Conservation (phyloP, 352 stramenopile genomes). For the Phytophthora aleatoria region DNA sequence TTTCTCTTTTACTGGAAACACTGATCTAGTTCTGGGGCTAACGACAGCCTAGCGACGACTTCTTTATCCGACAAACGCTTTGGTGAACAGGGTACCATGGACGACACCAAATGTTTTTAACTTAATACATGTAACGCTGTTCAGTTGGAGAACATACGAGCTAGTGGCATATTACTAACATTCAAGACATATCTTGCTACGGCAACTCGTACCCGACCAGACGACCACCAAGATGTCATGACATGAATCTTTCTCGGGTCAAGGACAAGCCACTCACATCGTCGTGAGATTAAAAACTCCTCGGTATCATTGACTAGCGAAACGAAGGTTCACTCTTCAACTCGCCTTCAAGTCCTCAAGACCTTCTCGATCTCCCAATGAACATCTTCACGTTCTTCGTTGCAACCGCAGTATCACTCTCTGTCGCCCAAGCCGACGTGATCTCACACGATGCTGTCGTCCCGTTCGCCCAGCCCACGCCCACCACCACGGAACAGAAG, state of each 20-base stretch:
- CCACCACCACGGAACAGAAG: slow-evolving; percentile 10
- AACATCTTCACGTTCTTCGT: slow-evolving; percentile 23
- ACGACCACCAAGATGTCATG: slow-evolving; percentile 1
- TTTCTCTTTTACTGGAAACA: too few relatives aligned
- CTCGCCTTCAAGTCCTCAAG: slow-evolving; percentile 12
- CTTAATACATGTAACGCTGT: too few relatives aligned
- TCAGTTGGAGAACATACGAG: background rate
- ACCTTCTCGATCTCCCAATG: slow-evolving; percentile 3
- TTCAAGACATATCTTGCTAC: background rate
- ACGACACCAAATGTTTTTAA: too few relatives aligned
- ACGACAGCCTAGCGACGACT: too few relatives aligned
- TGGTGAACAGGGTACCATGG: too few relatives aligned
- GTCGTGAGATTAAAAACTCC: background rate
- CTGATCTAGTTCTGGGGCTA: too few relatives aligned
- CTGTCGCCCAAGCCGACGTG: background rate
- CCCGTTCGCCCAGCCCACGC: slow-evolving; percentile 6
- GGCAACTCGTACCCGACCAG: background rate
- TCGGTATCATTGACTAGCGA: background rate
- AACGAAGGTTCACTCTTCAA: slow-evolving; percentile 9
- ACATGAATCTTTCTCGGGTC: background rate
- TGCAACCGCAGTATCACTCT: slow-evolving; percentile 9
- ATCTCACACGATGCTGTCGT: slow-evolving; percentile 9
- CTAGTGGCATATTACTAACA: background rate
- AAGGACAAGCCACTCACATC: background rate
- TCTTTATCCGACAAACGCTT: too few relatives aligned